Percentiles rank a stretch among this genome's conserved stretches.
Conservation (phyloP, 106 monocot genomes). For the Dioscorea alata region DNA sequence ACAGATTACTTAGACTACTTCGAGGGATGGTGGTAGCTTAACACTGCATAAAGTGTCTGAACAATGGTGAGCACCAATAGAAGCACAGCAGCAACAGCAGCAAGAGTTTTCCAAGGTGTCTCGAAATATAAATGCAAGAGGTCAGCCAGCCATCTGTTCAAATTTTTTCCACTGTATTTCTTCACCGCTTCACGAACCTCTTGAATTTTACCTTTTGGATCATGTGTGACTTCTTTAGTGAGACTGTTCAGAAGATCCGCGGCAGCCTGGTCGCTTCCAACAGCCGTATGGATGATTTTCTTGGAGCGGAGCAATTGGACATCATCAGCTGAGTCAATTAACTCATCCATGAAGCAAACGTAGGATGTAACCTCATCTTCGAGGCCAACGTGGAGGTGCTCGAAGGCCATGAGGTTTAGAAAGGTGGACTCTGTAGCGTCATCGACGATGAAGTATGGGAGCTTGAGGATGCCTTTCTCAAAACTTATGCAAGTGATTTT, state of each 20-base stretch:
- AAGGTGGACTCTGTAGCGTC: conserved; percentile 18
- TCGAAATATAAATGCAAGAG: neutral
- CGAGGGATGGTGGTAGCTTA: no score
- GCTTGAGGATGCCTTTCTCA: conserved; percentile 40
- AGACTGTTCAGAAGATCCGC: conserved; percentile 1
- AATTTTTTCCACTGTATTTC: neutral
- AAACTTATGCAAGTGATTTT: conserved; percentile 55
- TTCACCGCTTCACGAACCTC: neutral
- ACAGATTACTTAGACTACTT: no score
- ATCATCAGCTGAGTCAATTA: conserved; percentile 12
- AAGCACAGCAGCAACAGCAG: no score
- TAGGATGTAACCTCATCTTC: no score
- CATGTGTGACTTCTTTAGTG: neutral
- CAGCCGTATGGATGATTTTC: neutral
- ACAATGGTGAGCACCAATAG: no score
- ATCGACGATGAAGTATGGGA: conserved; percentile 26
- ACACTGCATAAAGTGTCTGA: no score
- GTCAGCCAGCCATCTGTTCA: neutral
- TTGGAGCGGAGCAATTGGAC: conserved; percentile 1
- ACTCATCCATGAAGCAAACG: conserved; percentile 12
- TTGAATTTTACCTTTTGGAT: neutral
- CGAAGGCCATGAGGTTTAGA: conserved; percentile 25
- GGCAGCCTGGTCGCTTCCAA: conserved; percentile 1
- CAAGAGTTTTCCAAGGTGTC: no score
- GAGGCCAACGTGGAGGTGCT: conserved; percentile 16